Evolutionary conservation across 2,329 filamentous ascomycete genomes (phyloP).

Genomic region (Colletotrichum tofieldiae): DNA sequence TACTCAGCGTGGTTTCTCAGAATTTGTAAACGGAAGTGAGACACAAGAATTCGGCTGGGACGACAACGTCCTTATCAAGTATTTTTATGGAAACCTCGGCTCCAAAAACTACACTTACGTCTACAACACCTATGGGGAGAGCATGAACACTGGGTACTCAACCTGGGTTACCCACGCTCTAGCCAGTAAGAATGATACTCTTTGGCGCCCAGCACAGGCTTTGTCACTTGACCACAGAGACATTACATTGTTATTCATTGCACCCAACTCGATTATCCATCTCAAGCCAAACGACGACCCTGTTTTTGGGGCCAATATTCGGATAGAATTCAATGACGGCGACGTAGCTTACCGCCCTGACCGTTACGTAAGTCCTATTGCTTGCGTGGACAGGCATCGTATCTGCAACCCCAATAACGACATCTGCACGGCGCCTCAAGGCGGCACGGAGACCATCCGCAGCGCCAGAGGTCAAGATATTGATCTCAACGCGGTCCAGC

Average conservation of each 20-base stretch:
- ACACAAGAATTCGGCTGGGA: constrained; percentile 1
- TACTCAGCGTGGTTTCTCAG: background rate
- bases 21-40: constrained; percentile 5
- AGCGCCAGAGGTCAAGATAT: background rate
- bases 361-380: constrained; percentile 21
- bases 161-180: background rate
- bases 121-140: constrained; percentile 19
- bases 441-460: background rate
- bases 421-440: constrained; percentile 2
- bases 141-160: constrained; percentile 16
- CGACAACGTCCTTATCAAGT: constrained; percentile 18
- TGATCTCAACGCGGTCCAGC: background rate
- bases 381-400: constrained; percentile 18
- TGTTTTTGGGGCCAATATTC: constrained; percentile 19
- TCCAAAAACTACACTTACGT: constrained; percentile 6
- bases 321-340: background rate
- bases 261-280: constrained; percentile 27
- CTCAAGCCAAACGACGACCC: constrained; percentile 23
- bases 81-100: constrained; percentile 2
- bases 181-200: background rate
- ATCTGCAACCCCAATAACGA: constrained; percentile 33
- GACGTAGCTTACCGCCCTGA: constrained; percentile 1
- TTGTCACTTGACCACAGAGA: constrained; percentile 4
- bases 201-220: constrained; percentile 19
- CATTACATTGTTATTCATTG: constrained; percentile 22